phyloP scores from a whole-genome alignment of 371 early-diverging fungal species.

The Mortierella polycephala region DNA sequence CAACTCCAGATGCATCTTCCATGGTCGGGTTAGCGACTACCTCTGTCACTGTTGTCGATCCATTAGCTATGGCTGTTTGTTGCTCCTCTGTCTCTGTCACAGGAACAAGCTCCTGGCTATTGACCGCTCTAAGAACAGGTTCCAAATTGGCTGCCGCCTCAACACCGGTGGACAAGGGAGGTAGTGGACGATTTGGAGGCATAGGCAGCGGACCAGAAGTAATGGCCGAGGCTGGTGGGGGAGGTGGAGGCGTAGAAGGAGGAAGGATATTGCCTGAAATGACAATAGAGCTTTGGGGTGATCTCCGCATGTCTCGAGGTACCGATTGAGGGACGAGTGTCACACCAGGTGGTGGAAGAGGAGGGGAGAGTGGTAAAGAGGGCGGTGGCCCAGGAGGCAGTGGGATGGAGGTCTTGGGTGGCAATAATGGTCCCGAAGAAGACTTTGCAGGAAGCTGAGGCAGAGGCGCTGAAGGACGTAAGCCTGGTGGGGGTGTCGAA shows the following conservation, averaged over 20 bases:
- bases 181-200: constrained; percentile 17
- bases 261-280: constrained; percentile 38
- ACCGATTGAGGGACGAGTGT: constrained; percentile 19
- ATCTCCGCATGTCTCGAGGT: constrained; percentile 40
- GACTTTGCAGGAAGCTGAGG: constrained; percentile 30
- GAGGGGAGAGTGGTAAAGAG: constrained; percentile 16
- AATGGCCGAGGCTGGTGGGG: constrained; percentile 12
- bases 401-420: constrained; percentile 23
- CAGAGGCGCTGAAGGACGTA: constrained; percentile 22
- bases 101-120: neutral
- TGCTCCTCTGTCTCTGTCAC: neutral
- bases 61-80: too few species aligned
- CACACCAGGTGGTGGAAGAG: constrained; percentile 13
- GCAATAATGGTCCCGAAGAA: constrained; percentile 17
- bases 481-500: constrained; percentile 26
- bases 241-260: constrained; percentile 37
- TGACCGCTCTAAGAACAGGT: neutral
- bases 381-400: constrained; percentile 40
- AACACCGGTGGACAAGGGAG: neutral
- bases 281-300: constrained; percentile 37
- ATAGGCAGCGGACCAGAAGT: constrained; percentile 11
- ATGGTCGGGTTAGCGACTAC: neutral
- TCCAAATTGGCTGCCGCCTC: neutral
- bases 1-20: constrained; percentile 1
- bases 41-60: too few species aligned